phyloP scores from a whole-genome alignment of 164 flowering plant species.

The Taxillus chinensis region DNA sequence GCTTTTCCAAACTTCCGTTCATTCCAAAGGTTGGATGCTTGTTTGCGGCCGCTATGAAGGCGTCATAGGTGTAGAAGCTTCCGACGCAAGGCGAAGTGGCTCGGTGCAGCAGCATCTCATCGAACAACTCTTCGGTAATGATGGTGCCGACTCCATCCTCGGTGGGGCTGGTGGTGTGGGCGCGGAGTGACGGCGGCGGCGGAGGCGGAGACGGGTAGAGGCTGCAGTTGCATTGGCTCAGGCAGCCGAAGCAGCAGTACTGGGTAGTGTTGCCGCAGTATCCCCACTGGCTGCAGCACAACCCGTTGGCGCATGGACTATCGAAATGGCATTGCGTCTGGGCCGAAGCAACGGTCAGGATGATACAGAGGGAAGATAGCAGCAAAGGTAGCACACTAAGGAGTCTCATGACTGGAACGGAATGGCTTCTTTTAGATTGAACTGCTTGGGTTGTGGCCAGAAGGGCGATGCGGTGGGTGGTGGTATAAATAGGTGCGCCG shows the following conservation, averaged over 20 bases:
- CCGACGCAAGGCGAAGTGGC: background rate
- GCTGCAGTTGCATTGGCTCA: conserved; percentile 1
- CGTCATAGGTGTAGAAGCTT: conserved; percentile 1
- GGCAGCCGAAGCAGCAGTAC: conserved; percentile 2
- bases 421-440: too few species aligned
- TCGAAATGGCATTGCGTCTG: background rate
- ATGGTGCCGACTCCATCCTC: background rate
- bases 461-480: too few species aligned
- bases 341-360: background rate
- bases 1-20: background rate
- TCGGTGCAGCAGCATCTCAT: conserved; percentile 1
- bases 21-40: background rate
- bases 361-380: background rate
- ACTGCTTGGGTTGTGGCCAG: too few species aligned
- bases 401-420: background rate
- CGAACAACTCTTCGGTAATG: background rate
- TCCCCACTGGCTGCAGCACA: conserved; percentile 3
- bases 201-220: background rate
- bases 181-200: background rate
- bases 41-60: background rate
- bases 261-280: background rate
- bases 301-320: background rate
- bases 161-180: background rate
- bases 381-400: background rate
- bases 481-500: too few species aligned